Conservation (phyloP, 1,284 basidiomycete species). For the Ceratobasidium theobromae region DNA sequence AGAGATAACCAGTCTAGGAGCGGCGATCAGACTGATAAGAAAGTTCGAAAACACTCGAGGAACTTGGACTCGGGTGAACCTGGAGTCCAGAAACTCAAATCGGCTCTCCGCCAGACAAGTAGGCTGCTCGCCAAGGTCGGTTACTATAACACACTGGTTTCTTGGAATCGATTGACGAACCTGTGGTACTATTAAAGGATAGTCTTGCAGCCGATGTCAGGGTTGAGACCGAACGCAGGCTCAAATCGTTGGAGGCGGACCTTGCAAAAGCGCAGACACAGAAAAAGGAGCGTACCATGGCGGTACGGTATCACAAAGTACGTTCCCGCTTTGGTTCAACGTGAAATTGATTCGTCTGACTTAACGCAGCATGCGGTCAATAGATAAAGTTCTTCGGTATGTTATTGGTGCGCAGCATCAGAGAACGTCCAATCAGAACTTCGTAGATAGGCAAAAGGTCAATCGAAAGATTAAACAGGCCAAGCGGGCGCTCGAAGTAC, state of each 20-base stretch:
- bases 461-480: conserved; percentile 66
- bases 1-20: conserved; percentile 1
- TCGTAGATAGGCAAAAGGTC: conserved; percentile 77
- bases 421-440: neutral
- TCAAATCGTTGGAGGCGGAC: conserved; percentile 74
- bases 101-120: conserved; percentile 73
- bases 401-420: conserved; percentile 39
- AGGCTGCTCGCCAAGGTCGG: conserved; percentile 74
- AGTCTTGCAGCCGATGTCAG: conserved; percentile 75
- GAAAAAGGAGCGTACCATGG: conserved; percentile 69
- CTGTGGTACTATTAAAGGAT: conserved; percentile 52
- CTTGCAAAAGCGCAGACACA: conserved; percentile 60
- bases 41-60: neutral
- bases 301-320: conserved; percentile 73
- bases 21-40: neutral
- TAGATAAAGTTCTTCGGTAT: conserved; percentile 83
- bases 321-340: conserved; percentile 27
- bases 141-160: conserved; percentile 10
- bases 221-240: conserved; percentile 71
- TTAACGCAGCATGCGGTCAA: conserved; percentile 7
- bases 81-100: conserved; percentile 68
- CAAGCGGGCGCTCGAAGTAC: conserved; percentile 52
- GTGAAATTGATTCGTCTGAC: conserved; percentile 23
- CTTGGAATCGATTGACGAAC: neutral
- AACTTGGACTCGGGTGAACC: conserved; percentile 22